Base-by-base conservation (phyloP, 495 filamentous ascomycete genomes). In the Talaromyces liani region DNA sequence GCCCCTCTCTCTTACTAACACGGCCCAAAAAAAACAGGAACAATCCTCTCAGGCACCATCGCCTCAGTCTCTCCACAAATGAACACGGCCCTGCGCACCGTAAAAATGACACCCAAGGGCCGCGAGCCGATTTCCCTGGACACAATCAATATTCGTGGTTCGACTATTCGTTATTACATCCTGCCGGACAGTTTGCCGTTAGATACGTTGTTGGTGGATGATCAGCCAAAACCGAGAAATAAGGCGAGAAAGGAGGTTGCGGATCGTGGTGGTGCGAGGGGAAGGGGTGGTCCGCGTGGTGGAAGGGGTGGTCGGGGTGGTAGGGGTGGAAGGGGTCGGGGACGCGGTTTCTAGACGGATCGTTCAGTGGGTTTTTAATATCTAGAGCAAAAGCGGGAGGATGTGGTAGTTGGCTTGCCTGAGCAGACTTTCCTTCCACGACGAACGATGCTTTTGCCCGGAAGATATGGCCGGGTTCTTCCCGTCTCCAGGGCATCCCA, bases 221-320 rank as follows among this genome's bases (percentile, higher is more conserved):
- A 98, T 74, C 87, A 91, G 60, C 91, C 93, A 34, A 98, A 98
- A 80, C 93, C 94, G 58, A 98, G 98, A 87, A 98, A 98, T 77
- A 98, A 98, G 86, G 93, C 94, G 31, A 82, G 94, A 70, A 98
- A 98, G 82, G 95, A 98, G 77, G 81, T 86, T 31, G 89, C 90
- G 67, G 78, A 85, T 60, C 87, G 88, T 24, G 79, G 87, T 16
- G 83, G 86, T 65, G 85, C 86, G 55, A 79, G 82, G 63, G 82
- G 83, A 57, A 75, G 82, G 47, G 77, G 84, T 33, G 78, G 89
- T 62, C 75, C 72, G 59, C 66, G 81, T 29, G 89, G 84, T 68
- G 79, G 81, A 65, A 71, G 81, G 57, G 77, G 82, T 73, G 81
- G 82, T 39, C 67, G 86, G 6, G 82, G 86, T 8, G 82, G 87